These are phyloP conservation scores for Rhizopogon roseolus DNA, from an alignment of 768 basidiomycete genomes.

Conservation along the genomic window DNA sequence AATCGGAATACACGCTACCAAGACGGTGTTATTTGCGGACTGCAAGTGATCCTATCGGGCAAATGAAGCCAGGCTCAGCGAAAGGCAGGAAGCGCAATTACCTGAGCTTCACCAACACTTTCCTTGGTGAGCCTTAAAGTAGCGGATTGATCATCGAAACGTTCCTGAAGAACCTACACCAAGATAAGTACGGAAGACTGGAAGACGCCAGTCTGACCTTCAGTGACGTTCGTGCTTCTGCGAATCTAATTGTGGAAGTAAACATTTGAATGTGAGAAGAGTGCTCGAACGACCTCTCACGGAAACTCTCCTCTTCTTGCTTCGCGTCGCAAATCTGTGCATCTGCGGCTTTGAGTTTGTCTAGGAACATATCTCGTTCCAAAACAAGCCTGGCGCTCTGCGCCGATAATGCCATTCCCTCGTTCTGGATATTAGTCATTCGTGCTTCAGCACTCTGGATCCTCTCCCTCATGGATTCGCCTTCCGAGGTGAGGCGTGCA, in stretches of 20 bases:
- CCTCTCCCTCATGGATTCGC: conserved; percentile 15
- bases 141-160: conserved; percentile 53
- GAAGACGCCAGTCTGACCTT: conserved; percentile 13
- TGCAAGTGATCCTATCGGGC: conserved; percentile 19
- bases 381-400: conserved; percentile 10
- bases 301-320: conserved; percentile 15
- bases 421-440: conserved; percentile 12
- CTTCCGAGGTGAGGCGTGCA: conserved; percentile 20
- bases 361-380: conserved; percentile 15
- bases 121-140: conserved; percentile 53
- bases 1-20: conserved; percentile 9
- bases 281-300: conserved; percentile 18
- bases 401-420: conserved; percentile 13
- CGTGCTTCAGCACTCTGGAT: conserved; percentile 10
- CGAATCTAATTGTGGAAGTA: conserved; percentile 10
- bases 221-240: conserved; percentile 14
- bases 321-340: conserved; percentile 7
- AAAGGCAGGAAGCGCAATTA: conserved; percentile 10
- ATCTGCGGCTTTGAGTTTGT: conserved; percentile 17
- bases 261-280: background rate
- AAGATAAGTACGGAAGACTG: background rate
- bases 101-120: conserved; percentile 47
- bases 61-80: background rate
- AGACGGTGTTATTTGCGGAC: conserved; percentile 10
- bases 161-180: conserved; percentile 47